phyloP scores from a whole-genome alignment of 176 grass and related monocot species.

The Aechmea fasciata region DNA sequence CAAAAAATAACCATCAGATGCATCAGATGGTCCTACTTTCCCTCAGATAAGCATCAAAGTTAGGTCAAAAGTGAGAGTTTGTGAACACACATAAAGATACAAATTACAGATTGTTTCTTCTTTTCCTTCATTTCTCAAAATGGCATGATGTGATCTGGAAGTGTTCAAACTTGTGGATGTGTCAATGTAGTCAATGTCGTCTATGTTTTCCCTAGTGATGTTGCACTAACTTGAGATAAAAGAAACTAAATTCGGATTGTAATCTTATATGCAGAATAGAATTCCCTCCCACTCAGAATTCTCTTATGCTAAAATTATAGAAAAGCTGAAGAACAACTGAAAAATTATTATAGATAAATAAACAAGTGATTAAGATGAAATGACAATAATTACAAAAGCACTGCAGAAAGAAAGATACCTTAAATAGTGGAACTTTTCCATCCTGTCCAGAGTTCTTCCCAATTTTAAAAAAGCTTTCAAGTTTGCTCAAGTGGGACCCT shows the following conservation, averaged over 20 bases:
- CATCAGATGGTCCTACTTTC: slow-evolving; percentile 13
- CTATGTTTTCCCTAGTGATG: too few relatives aligned
- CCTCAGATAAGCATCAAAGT: not conserved
- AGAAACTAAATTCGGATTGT: too few relatives aligned
- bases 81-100: not conserved
- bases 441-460: slow-evolving; percentile 31
- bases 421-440: slow-evolving; percentile 27
- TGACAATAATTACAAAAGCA: not conserved
- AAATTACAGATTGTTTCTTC: not conserved
- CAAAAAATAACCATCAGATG: slow-evolving; percentile 10
- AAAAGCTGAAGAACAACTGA: too few relatives aligned
- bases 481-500: slow-evolving; percentile 29
- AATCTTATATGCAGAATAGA: too few relatives aligned
- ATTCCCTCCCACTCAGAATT: too few relatives aligned
- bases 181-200: too few relatives aligned
- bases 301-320: too few relatives aligned
- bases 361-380: not conserved
- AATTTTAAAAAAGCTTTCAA: slow-evolving; percentile 30
- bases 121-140: not conserved
- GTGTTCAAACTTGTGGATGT: too few relatives aligned
- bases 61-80: not conserved
- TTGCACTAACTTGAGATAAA: too few relatives aligned
- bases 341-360: not conserved
- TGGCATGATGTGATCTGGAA: too few relatives aligned
- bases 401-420: slow-evolving; percentile 37